A percentile compares a stretch with the other conserved stretches of the same genome.
Evolutionary conservation across 179 eudicot species (phyloP).

Genomic region (Beta lomatogona): DNA sequence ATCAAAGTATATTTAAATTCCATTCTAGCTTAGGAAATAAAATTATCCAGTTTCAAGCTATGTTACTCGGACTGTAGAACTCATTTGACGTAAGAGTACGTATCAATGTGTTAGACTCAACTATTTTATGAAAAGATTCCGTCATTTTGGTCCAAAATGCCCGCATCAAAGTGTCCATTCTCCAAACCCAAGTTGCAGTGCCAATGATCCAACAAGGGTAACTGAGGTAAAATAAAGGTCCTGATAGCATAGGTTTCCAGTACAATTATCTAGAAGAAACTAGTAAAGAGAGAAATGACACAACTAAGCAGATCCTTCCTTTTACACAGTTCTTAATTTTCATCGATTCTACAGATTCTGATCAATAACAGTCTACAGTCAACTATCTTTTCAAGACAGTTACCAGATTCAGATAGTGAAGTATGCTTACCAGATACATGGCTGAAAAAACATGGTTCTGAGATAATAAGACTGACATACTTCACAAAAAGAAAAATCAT

Average conservation of each 20-base stretch:
- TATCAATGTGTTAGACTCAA: too few relatives aligned
- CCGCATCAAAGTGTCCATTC: too few relatives aligned
- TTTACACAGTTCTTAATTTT: neutral
- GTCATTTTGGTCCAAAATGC: too few relatives aligned
- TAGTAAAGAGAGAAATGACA: neutral
- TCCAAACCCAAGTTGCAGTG: too few relatives aligned
- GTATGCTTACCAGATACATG: too few relatives aligned
- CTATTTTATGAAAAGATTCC: too few relatives aligned
- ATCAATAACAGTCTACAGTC: neutral
- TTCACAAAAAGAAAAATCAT: neutral
- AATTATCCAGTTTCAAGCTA: neutral
- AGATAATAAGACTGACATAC: neutral
- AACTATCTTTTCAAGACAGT: neutral
- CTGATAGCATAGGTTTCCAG: too few relatives aligned
- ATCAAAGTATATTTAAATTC: neutral
- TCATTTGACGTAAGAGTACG: too few relatives aligned
- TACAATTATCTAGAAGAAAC: neutral
- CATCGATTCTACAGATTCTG: neutral
- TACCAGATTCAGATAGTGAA: neutral
- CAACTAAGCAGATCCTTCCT: neutral
- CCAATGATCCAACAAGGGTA: too few relatives aligned
- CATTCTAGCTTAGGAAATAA: neutral
- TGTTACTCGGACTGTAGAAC: too few relatives aligned
- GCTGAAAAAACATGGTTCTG: neutral
- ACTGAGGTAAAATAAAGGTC: too few relatives aligned